Percentiles rank a stretch among this genome's conserved stretches.
Evolutionary conservation across 2,329 filamentous ascomycete species (phyloP).

Genomic region (Ascochyta lentis): DNA sequence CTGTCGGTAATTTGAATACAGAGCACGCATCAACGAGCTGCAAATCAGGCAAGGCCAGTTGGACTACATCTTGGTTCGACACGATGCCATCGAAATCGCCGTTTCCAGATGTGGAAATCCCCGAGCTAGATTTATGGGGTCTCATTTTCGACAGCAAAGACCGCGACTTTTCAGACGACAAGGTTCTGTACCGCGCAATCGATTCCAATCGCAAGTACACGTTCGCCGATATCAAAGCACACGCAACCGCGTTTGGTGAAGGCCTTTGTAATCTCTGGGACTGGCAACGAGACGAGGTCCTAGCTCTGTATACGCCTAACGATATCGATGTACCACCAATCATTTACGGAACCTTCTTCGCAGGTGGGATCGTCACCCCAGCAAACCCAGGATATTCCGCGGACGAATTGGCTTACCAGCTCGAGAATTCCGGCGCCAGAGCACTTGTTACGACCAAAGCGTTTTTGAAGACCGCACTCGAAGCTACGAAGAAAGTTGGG

Average conservation of each 20-base stretch:
- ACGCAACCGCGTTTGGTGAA: conserved; percentile 75
- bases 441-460: conserved; percentile 75
- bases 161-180: conserved; percentile 31
- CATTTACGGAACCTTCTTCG: conserved; percentile 80
- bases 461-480: conserved; percentile 67
- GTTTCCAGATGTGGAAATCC: conserved; percentile 32
- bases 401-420: conserved; percentile 82
- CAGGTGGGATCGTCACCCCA: conserved; percentile 78
- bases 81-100: conserved; percentile 32
- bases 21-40: neutral
- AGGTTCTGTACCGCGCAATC: conserved; percentile 34
- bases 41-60: neutral
- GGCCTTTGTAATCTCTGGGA: conserved; percentile 75
- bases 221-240: conserved; percentile 68
- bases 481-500: conserved; percentile 72
- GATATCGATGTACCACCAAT: conserved; percentile 79
- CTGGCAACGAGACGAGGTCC: conserved; percentile 82
- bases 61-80: neutral
- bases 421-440: conserved; percentile 76
- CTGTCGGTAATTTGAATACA: neutral
- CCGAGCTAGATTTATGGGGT: conserved; percentile 31
- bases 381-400: conserved; percentile 86
- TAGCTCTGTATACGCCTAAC: conserved; percentile 83
- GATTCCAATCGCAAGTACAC: conserved; percentile 61
- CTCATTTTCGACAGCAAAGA: conserved; percentile 32